These are phyloP conservation scores for Ambrosia hybrid DNA, from an alignment of 140 eudicot genomes.

Conservation along the genomic window DNA sequence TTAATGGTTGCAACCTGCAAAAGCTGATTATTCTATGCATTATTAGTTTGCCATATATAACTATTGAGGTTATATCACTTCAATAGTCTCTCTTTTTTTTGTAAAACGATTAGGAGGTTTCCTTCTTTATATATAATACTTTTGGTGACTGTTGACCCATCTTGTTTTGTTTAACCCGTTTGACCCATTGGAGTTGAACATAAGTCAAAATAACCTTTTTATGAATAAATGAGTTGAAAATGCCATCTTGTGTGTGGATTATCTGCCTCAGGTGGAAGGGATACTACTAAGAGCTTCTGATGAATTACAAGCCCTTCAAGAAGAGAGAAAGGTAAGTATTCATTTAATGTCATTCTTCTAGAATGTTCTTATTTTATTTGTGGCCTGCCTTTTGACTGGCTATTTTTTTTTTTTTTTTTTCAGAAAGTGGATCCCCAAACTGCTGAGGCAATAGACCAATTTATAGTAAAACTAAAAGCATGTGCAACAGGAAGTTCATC, in stretches of 20 bases:
- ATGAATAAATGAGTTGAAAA: not conserved
- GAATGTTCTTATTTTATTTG: not conserved
- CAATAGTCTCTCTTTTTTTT: too few species aligned
- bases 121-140: too few species aligned
- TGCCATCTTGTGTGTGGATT: not conserved
- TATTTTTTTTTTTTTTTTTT: conserved; percentile 41
- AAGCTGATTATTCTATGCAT: not conserved
- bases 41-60: not conserved
- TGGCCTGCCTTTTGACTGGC: not conserved
- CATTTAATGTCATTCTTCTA: not conserved
- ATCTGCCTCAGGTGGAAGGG: conserved; percentile 66
- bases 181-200: not conserved
- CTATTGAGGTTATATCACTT: too few species aligned
- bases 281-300: conserved; percentile 71
- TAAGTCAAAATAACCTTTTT: not conserved
- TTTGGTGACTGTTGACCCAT: too few species aligned
- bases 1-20: not conserved
- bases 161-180: too few species aligned
- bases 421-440: conserved; percentile 91
- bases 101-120: too few species aligned
- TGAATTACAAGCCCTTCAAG: conserved; percentile 76
- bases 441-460: conserved; percentile 78
- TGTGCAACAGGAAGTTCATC: conserved; percentile 69
- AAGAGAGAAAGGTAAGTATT: conserved; percentile 63
- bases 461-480: conserved; percentile 67